Evolutionary conservation across 1,284 basidiomycete genomes (phyloP), one percentile per base, ranked within the genome.

Genomic region (Leucocoprinus gongylophorus): DNA sequence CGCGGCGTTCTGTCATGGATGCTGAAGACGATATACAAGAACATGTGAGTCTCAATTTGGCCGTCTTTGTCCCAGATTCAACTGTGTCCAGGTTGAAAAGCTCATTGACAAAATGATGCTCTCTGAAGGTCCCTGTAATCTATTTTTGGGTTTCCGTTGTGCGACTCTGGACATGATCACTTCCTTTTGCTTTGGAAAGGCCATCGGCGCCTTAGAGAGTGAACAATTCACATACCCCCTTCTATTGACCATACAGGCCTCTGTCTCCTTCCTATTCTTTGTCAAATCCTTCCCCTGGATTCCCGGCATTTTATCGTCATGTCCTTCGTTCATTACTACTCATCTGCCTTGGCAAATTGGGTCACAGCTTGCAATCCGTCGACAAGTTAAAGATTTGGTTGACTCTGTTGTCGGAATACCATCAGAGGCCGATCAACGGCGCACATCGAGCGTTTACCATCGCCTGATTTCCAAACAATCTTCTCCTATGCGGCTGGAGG

Each of bases 121-220:
- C 28, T 50, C 42, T 41, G 40, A 50, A 15, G 46, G 52, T 8
- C 61, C 70, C 20, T 56, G 57, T 5, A 61, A 71, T 45, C 59
- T 70, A 58, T 64, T 66, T 54, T 55, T 65, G 41, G 70, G 66
- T 7, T 70, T 67, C 47, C 62, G 67, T 40, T 66, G 66, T 32
- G 59, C 62, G 3, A 66, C 68, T 13, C 55, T 70, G 53, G 70
- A 70, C 43, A 67, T 71, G 46, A 67, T 71, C 43, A 60, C 65
- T 8, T 59, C 64, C 5, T 68, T 70, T 51, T 67, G 67, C 56
- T 70, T 71, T 46, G 61, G 61, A 4, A 53, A 60, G 30, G 63
- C 56, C 37, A 55, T 60, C 29, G 58, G 64, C 38, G 57, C 61
- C 15, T 60, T 71, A 35, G 59, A 66, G 39, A 50, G 55, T n/a